Evolutionary conservation across 225 moss, liverwort and hornwort species (phyloP), one percentile per base, ranked within the genome.

Genomic region (Pseudoscleropodium purum): DNA sequence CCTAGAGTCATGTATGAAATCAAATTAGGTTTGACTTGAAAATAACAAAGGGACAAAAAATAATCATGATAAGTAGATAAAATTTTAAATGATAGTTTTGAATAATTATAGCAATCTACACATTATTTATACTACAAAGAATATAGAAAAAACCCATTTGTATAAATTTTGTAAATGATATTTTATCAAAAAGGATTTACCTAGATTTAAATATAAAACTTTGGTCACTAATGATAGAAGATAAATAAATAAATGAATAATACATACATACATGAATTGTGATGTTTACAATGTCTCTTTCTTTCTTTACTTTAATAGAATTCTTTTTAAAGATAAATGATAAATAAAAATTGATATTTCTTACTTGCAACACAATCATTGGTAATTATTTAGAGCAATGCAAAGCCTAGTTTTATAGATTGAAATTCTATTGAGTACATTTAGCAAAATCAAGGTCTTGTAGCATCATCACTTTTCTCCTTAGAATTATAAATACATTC

Each of bases 351-450:
- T 9, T 8, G 3, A 27, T 72, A 9, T 8, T 7, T 72, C 5
- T 43, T 8, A 72, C 5, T 72, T 43, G 5, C 43, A 16, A 5
- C 3, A 9, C 10, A 73, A 43, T 17, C 9, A 27, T 26, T 5
- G 5, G 26, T 0, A 0, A 3, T 27, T 73, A 2, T 29, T 3
- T 1, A 2, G 3, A 45, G 17, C 24, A 74, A 29, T 1, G 1
- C 1, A 1, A 17, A 74, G 10, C 10, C 18, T 30, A 47, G 6
- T 74, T 47, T 47, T 18, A 31, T 31, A 9, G 18, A n/a, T n/a
- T 57, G 7, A 56, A 79, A n/a, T 79, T 11, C 11, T 27, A 17
- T 24, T 0, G 0, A 27, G 4, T 79, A 57, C 4, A 57, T 59
- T 75, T 39, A 26, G 17, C n/a, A 79, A 57, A 79, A n/a, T 27